Base-by-base conservation (phyloP, 345 rosid genomes). In the Citrus trifoliata region DNA sequence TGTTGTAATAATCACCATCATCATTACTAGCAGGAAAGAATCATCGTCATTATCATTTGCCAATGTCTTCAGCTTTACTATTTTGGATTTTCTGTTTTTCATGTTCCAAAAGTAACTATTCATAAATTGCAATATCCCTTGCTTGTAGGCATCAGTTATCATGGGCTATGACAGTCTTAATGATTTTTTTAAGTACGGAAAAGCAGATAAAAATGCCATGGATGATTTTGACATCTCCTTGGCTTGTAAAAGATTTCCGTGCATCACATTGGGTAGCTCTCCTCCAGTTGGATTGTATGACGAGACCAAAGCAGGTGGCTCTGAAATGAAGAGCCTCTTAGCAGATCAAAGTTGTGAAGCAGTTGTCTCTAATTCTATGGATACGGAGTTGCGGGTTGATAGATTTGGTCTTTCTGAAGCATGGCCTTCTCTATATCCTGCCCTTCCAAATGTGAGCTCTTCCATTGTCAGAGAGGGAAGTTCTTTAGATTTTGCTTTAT, bases 231-330 rank as follows among this genome's bases (percentile, higher is more conserved):
- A 89, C 65, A 87, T 86, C 78, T 83, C 83, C n/a, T 77, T 83
- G 71, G 91, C 94, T 1, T 82, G 95, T 82, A 86, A 88, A 86
- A 90, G 84, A 77, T 96, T 91, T 85, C 98, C 98, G 67, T 88
- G 95, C 10, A 93, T 96, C 82, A 62, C 66, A 61, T 81, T 94
- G 46, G 94, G 98, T 72, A 87, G 83, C 78, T 89, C 93, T 75
- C 88, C 73, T 66, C 88, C 86, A 0, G 86, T 96, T 67, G 88
- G 86, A 70, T 68, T 96, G 81, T 94, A 93, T 86, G 87, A 86
- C 53, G 88, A 85, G 63, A 70, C 66, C 71, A 30, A 73, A 70
- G 51, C 71, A 69, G 64, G 67, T 77, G 65, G 62, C 21, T 78
- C 85, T 10, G 87, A 86, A 73, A 67, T 58, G 63, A 80, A 73